Evolutionary conservation across 2,329 filamentous ascomycete species (phyloP).

Genomic region (Hymenoscyphus linearis): DNA sequence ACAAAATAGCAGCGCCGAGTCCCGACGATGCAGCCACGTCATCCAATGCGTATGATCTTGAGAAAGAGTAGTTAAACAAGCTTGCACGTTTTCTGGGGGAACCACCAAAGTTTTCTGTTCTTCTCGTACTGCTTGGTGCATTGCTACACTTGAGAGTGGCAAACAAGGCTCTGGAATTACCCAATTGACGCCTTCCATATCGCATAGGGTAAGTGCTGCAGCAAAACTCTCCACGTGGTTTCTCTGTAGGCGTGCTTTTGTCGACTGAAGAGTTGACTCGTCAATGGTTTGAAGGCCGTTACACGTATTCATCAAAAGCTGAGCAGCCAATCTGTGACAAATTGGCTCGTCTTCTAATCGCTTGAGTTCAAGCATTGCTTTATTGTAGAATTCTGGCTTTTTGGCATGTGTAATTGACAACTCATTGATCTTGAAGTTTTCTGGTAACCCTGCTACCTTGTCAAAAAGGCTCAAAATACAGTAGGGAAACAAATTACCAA

Average conservation of each 20-base stretch:
- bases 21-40: slow-evolving; percentile 57
- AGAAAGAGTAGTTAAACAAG: slow-evolving; percentile 50
- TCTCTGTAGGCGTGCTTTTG: slow-evolving; percentile 35
- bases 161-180: slow-evolving; percentile 46
- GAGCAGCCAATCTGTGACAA: slow-evolving; percentile 31
- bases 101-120: slow-evolving; percentile 29
- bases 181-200: slow-evolving; percentile 48
- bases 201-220: slow-evolving; percentile 57
- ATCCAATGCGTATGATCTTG: slow-evolving; percentile 55
- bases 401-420: slow-evolving; percentile 9
- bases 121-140: slow-evolving; percentile 34
- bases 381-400: slow-evolving; percentile 28
- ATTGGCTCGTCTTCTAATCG: slow-evolving; percentile 29
- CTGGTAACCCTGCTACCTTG: background rate
- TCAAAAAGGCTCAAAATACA: background rate
- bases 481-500: background rate
- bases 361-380: slow-evolving; percentile 30
- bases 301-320: slow-evolving; percentile 32
- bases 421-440: background rate
- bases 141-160: slow-evolving; percentile 34
- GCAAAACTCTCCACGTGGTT: slow-evolving; percentile 52
- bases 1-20: slow-evolving; percentile 58
- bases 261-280: slow-evolving; percentile 27
- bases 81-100: slow-evolving; percentile 34
- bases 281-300: slow-evolving; percentile 26